phyloP scores from a whole-genome alignment of 208 protist species.

The Polymyxa betae region DNA sequence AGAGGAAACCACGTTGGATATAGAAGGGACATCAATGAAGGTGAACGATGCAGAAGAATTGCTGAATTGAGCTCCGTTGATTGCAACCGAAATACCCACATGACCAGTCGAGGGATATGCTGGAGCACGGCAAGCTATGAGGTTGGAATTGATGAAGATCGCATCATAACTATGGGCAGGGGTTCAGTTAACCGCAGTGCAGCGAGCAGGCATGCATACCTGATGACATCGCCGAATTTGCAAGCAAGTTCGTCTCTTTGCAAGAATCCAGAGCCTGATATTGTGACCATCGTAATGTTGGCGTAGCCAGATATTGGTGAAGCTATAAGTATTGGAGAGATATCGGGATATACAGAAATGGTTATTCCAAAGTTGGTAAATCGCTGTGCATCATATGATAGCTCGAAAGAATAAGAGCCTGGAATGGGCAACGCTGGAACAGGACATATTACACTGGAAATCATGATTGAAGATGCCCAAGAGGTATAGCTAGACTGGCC shows the following conservation, averaged over 20 bases:
- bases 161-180: too few species aligned
- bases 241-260: neutral
- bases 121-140: too few species aligned
- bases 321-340: neutral
- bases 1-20: neutral
- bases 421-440: neutral
- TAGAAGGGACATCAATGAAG: neutral
- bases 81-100: neutral
- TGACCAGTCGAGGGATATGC: too few species aligned
- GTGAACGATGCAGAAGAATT: neutral
- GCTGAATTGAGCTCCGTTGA: neutral
- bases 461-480: too few species aligned
- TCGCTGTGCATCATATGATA: neutral
- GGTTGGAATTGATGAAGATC: too few species aligned
- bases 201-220: neutral
- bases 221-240: neutral
- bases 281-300: neutral
- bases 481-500: too few species aligned
- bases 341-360: neutral
- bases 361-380: neutral
- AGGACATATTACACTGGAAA: too few species aligned
- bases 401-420: neutral
- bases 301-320: neutral
- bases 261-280: neutral
- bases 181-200: too few species aligned